phyloP scores from a whole-genome alignment of 2,329 filamentous ascomycete genomes.

The Apiospora hydei region DNA sequence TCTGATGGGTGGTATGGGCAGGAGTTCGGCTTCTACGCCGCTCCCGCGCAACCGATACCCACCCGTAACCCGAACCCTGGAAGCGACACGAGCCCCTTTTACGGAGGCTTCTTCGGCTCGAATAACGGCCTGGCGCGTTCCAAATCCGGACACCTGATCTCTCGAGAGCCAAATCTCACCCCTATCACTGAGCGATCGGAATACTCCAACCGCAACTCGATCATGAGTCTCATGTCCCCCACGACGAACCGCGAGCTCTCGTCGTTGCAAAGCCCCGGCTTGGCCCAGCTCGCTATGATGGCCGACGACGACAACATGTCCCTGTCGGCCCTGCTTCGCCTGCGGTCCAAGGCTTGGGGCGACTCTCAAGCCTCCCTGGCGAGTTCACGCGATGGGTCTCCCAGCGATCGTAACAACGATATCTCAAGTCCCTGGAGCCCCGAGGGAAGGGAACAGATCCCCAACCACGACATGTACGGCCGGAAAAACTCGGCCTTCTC shows the following conservation, averaged over 20 bases:
- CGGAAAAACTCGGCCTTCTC: conserved; percentile 61
- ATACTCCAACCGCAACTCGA: conserved; percentile 92
- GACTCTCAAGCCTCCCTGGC: conserved; percentile 78
- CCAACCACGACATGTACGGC: conserved; percentile 41
- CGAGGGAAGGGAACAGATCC: conserved; percentile 30
- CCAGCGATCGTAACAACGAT: conserved; percentile 51
- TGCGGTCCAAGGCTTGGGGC: conserved; percentile 81
- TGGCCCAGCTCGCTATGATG: conserved; percentile 78
- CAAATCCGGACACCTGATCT: conserved; percentile 75
- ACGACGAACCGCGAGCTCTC: conserved; percentile 50
- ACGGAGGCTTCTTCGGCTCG: conserved; percentile 87
- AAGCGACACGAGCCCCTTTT: conserved; percentile 56
- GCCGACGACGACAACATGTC: conserved; percentile 75
- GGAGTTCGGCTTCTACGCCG: conserved; percentile 95
- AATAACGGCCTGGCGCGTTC: conserved; percentile 73
- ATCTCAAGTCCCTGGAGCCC: conserved; percentile 50
- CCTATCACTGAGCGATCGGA: conserved; percentile 96
- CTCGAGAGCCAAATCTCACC: conserved; percentile 89
- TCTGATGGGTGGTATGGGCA: conserved; percentile 94
- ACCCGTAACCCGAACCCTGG: conserved; percentile 36
- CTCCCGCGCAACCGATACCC: conserved; percentile 49
- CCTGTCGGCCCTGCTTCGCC: conserved; percentile 73
- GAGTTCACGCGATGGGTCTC: conserved; percentile 56
- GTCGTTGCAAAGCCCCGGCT: conserved; percentile 71
- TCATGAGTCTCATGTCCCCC: conserved; percentile 73